These are phyloP conservation scores for Hansenula lynferdii DNA, from an alignment of 1,139 yeast species.

Conservation along the genomic window DNA sequence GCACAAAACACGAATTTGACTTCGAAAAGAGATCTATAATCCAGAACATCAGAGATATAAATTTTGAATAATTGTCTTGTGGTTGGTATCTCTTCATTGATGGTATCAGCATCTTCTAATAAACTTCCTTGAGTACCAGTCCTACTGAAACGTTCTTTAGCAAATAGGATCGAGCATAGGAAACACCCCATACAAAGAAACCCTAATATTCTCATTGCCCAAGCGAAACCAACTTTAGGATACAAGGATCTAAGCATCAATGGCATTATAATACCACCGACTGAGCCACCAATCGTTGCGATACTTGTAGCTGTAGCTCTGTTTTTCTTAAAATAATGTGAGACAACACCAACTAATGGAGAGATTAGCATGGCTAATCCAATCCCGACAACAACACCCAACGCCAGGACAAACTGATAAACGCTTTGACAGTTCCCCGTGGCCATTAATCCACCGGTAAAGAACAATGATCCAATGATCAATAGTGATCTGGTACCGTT, in stretches of 20 bases:
- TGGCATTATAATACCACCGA: constrained; percentile 62
- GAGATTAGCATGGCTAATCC: constrained; percentile 55
- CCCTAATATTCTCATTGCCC: constrained; percentile 59
- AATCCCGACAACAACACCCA: constrained; percentile 46
- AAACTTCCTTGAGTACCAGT: background rate
- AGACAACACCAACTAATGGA: constrained; percentile 50
- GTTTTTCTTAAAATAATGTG: constrained; percentile 53
- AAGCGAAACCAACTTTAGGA: constrained; percentile 46
- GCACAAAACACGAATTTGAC: background rate
- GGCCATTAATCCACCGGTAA: constrained; percentile 44
- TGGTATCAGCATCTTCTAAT: constrained; percentile 6
- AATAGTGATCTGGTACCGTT: constrained; percentile 42
- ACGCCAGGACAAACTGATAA: constrained; percentile 51
- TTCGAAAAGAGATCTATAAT: background rate
- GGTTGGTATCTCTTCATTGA: background rate
- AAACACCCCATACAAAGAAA: constrained; percentile 42
- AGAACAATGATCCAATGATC: constrained; percentile 37
- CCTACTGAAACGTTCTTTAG: constrained; percentile 43
- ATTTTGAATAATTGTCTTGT: constrained; percentile 4
- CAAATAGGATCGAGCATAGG: constrained; percentile 33
- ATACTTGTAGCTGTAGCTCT: constrained; percentile 53
- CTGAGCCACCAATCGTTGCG: constrained; percentile 59
- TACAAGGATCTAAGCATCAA: constrained; percentile 51
- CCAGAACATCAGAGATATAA: constrained; percentile 21
- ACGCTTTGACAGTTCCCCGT: constrained; percentile 44